Evolutionary conservation across 2,329 filamentous ascomycete genomes (phyloP).

Genomic region (Aspergillus sp.): DNA sequence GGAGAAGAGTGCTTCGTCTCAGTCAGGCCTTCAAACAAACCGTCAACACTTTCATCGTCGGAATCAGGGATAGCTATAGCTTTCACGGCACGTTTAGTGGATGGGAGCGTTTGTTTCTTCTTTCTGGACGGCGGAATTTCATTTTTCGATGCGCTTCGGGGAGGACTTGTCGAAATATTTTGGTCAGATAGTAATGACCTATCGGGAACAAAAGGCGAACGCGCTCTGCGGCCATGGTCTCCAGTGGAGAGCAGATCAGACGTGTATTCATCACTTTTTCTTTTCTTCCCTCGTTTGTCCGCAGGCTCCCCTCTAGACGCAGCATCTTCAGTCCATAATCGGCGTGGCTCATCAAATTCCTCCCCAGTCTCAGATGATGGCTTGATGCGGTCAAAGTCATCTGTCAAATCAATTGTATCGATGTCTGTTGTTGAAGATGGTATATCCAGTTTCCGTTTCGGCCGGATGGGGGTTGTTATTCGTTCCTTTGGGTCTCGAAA

Average conservation of each 20-base stretch:
- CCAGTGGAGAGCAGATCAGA: slow-evolving; percentile 37
- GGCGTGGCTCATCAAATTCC: slow-evolving; percentile 41
- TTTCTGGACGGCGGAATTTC: slow-evolving; percentile 5
- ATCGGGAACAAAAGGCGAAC: slow-evolving; percentile 21
- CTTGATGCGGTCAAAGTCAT: slow-evolving; percentile 34
- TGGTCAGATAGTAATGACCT: slow-evolving; percentile 2
- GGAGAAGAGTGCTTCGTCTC: slow-evolving; percentile 22
- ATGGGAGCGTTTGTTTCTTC: slow-evolving; percentile 10
- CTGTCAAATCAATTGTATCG: slow-evolving; percentile 48
- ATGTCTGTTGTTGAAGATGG: slow-evolving; percentile 29
- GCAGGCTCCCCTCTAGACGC: slow-evolving; percentile 38
- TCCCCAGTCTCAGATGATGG: slow-evolving; percentile 41
- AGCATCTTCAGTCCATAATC: slow-evolving; percentile 46
- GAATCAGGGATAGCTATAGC: slow-evolving; percentile 35
- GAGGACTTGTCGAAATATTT: not conserved
- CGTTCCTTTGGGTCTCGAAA: slow-evolving; percentile 14
- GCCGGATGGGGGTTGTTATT: slow-evolving; percentile 23
- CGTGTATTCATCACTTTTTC: slow-evolving; percentile 50
- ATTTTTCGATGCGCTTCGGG: slow-evolving; percentile 9
- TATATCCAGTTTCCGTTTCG: slow-evolving; percentile 17
- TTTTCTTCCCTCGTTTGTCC: slow-evolving; percentile 46
- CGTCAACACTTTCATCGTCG: slow-evolving; percentile 32
- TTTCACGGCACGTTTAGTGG: slow-evolving; percentile 5
- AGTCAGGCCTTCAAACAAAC: slow-evolving; percentile 27
- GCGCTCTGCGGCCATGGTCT: slow-evolving; percentile 26